Evolutionary conservation across 192 early-diverging fungal species (phyloP).

Genomic region (Bifiguratus adelaidae): DNA sequence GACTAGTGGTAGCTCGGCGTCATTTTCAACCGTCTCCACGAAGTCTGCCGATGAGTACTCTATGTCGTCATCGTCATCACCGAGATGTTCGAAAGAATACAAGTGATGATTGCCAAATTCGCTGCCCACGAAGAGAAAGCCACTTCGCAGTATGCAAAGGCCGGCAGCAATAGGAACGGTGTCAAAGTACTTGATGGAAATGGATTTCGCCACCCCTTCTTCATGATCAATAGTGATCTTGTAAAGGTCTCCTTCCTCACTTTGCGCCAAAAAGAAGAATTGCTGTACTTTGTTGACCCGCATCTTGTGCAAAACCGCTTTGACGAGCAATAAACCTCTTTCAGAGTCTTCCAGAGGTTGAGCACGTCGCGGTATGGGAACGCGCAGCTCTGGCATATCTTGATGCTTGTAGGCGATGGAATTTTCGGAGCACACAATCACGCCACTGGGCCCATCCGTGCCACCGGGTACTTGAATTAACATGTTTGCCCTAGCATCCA

Average conservation of each 20-base stretch:
- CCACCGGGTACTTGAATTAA: slow-evolving; percentile 84
- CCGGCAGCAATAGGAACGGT: slow-evolving; percentile 73
- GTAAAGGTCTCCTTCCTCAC: slow-evolving; percentile 89
- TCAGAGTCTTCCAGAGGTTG: slow-evolving; percentile 51
- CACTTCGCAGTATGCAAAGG: slow-evolving; percentile 81
- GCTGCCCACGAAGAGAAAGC: slow-evolving; percentile 84
- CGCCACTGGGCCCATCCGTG: slow-evolving; percentile 91
- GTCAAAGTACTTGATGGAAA: slow-evolving; percentile 94
- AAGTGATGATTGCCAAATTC: slow-evolving; percentile 92
- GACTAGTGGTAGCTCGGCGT: slow-evolving; percentile 35
- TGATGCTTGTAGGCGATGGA: slow-evolving; percentile 81
- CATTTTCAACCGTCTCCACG: slow-evolving; percentile 30
- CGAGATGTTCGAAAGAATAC: slow-evolving; percentile 90
- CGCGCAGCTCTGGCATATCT: slow-evolving; percentile 43
- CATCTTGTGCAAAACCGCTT: slow-evolving; percentile 83
- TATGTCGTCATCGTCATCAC: slow-evolving; percentile 77
- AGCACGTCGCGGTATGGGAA: slow-evolving; percentile 75
- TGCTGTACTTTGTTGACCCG: slow-evolving; percentile 50
- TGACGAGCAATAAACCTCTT: slow-evolving; percentile 68
- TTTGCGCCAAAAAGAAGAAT: slow-evolving; percentile 89
- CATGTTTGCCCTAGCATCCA: slow-evolving; percentile 63
- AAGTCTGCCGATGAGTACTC: slow-evolving; percentile 68
- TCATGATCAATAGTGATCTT: slow-evolving; percentile 82
- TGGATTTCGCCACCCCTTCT: slow-evolving; percentile 41
- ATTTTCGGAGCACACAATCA: slow-evolving; percentile 90